Evolutionary conservation across 306 rosid species (phyloP).

Genomic region (Lagenaria siceraria): DNA sequence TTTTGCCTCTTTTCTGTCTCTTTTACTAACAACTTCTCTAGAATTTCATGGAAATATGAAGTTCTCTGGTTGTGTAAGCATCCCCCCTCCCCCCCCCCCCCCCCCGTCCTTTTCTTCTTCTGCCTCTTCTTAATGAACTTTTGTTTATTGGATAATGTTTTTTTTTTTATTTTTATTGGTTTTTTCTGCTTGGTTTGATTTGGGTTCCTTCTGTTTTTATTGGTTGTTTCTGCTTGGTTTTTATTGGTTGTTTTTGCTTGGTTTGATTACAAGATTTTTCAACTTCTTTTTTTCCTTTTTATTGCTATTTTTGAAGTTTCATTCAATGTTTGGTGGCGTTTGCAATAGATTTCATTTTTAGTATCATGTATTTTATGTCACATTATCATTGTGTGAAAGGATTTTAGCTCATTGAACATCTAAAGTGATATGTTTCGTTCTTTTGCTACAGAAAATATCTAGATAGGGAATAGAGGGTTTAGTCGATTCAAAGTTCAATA

Average conservation of each 20-base stretch:
- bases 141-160: background rate
- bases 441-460: no score
- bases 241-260: background rate
- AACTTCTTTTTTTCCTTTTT: background rate
- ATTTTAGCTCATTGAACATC: background rate
- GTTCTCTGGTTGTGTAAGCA: constrained; percentile 11
- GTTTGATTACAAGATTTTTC: background rate
- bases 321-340: background rate
- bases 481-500: no score
- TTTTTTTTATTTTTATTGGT: background rate
- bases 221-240: no score
- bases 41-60: constrained; percentile 13
- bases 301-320: background rate
- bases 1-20: background rate
- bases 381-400: background rate
- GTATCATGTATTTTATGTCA: background rate
- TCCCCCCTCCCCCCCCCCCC: no score
- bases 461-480: no score
- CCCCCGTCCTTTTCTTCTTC: background rate
- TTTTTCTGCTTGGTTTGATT: background rate
- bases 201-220: background rate
- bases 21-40: background rate
- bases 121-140: background rate
- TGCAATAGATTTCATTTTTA: background rate
- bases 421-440: background rate